phyloP scores from a whole-genome alignment of 495 filamentous ascomycete genomes.

The Annulohypoxylon nitens region DNA sequence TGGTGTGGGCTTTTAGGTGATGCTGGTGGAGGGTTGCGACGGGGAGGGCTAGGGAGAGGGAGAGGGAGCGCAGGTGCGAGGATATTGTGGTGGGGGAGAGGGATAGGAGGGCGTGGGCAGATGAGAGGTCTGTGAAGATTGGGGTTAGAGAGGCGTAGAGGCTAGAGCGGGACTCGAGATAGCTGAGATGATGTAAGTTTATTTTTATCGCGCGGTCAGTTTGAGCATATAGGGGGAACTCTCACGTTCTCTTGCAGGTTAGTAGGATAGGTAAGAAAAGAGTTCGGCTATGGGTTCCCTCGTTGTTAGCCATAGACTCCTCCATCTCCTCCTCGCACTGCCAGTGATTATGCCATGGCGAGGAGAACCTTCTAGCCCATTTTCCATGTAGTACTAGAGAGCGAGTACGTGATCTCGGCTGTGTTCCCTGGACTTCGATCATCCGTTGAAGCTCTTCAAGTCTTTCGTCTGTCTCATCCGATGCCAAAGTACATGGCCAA shows the following conservation, averaged over 20 bases:
- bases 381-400: background rate
- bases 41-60: slow-evolving; percentile 21
- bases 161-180: slow-evolving; percentile 44
- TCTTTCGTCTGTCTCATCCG: slow-evolving; percentile 4
- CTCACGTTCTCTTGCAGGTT: slow-evolving; percentile 51
- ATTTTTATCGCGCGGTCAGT: background rate
- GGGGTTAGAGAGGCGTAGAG: slow-evolving; percentile 46
- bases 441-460: slow-evolving; percentile 19
- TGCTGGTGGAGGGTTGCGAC: slow-evolving; percentile 10
- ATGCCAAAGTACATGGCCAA: slow-evolving; percentile 4
- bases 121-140: slow-evolving; percentile 47
- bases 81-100: background rate
- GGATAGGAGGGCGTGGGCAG: slow-evolving; percentile 24
- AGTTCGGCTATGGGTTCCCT: background rate
- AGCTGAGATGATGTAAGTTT: slow-evolving; percentile 35
- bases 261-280: slow-evolving; percentile 43
- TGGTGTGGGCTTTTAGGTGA: background rate
- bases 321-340: slow-evolving; percentile 15
- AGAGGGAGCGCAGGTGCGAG: background rate
- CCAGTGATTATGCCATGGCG: slow-evolving; percentile 17
- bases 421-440: background rate
- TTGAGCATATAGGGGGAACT: background rate
- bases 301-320: background rate
- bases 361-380: slow-evolving; percentile 13
- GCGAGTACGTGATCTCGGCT: background rate